Evolutionary conservation across 108 stramenopile genomes (phyloP).

Genomic region (Cyclostephanos invisitatus): DNA sequence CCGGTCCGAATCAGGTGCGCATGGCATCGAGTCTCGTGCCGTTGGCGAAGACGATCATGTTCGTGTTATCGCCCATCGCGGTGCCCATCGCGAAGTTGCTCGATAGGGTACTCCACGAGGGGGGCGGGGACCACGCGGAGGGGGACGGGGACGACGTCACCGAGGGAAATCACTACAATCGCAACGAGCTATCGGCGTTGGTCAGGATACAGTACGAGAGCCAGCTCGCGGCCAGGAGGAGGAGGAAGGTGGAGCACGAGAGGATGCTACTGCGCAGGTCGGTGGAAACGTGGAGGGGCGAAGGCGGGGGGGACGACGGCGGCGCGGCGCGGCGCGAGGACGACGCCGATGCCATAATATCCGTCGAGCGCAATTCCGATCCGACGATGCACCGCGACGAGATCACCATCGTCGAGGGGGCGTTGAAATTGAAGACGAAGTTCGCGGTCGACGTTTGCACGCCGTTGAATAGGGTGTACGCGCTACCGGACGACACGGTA

Average conservation of each 20-base stretch:
- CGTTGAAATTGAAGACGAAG: constrained; percentile 73
- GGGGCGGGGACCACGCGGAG: constrained; percentile 24
- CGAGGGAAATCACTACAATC: constrained; percentile 41
- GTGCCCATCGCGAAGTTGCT: constrained; percentile 87
- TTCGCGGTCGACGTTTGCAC: constrained; percentile 64
- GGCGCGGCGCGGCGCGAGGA: neutral
- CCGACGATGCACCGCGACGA: constrained; percentile 54
- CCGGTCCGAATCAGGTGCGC: constrained; percentile 86
- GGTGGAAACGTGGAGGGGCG: no score
- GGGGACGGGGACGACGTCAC: constrained; percentile 38
- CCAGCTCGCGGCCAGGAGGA: constrained; percentile 21
- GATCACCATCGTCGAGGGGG: constrained; percentile 79
- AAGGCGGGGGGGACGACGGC: neutral
- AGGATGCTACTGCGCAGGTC: constrained; percentile 1
- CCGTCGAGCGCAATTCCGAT: neutral
- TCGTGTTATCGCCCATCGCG: constrained; percentile 78
- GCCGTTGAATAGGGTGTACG: constrained; percentile 57
- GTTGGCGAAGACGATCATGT: constrained; percentile 79
- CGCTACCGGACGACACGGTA: constrained; percentile 57
- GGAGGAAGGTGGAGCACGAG: constrained; percentile 20
- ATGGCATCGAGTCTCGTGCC: constrained; percentile 81
- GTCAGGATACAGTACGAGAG: constrained; percentile 47
- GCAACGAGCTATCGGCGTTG: constrained; percentile 38
- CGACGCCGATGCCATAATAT: neutral
- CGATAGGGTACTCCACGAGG: constrained; percentile 72